Base-by-base conservation (phyloP, 2,329 filamentous ascomycete genomes). In the Colletotrichum lindemuthianum region DNA sequence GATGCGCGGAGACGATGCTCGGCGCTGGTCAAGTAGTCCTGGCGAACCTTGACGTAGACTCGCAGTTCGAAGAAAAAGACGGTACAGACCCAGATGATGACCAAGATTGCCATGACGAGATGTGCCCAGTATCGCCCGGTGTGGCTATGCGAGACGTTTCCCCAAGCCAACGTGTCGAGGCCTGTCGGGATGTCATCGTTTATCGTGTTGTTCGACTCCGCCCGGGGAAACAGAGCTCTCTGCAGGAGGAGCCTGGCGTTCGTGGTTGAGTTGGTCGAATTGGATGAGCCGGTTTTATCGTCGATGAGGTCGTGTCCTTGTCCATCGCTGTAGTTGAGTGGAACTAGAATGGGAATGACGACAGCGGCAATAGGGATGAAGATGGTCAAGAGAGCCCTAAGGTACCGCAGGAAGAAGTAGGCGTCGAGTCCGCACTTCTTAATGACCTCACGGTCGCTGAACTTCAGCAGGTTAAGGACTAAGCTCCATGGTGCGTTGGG, bases 381-480 rank as follows among this genome's bases (percentile, higher is more conserved):
- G 67, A 99, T 97, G 74, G 97, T 89, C 47, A 98, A 85, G 6
- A 98, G 87, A 76, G 73, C 86, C 69, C 86, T 86, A 12, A 88
- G 86, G 73, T 97, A 99, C 67, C 96, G 91, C 1, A 99, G 84
- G 76, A 99, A 99, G 81, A 98, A 97, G 79, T 97, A 99, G 72
- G 95, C 93, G 75, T 99, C 96, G 9, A 99, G 86, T 15, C 96
- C 96, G 70, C 95, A 97, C 77, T 97, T 97, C 57, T 95, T 90
- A 71, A 99, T 97, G 70, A 99, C 88, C 70, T 97, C 92, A 11
- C 92, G 84, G 67, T 92, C 86, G 82, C 88, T 76, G 79, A 92
- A 79, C 80, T 89, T 76, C 79, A 92, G 83, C 83, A 97, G 68
- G 81, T 81, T 74, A 77, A 85, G 73, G 70, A 87, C 68, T 63